Base-by-base conservation (phyloP, 2,329 filamentous ascomycete genomes). In the Macrophomina phaseolina region DNA sequence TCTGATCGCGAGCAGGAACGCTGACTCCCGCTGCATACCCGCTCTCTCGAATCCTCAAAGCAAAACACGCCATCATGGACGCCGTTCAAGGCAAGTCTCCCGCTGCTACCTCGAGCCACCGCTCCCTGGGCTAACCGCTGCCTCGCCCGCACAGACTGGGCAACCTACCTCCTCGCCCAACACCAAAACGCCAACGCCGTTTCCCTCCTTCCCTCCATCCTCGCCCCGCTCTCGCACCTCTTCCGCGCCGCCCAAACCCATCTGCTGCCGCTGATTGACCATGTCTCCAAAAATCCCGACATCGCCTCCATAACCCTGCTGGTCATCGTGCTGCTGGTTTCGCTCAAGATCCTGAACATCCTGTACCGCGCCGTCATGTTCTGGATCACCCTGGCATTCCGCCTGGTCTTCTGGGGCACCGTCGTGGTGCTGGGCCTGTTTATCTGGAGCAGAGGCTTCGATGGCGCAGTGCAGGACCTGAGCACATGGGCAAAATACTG, bases 281-380 rank as follows among this genome's bases (percentile, higher is more conserved):
- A 75, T 7, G 69, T 77, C 65, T 70, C 77, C 65, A 74, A 73
- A 0, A 71, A 77, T 67, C 81, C 81, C 62, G 82, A 84, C 72
- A 76, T 84, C 65, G 77, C 85, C 55, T 81, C 85, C 9, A 78
- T 90, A 62, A 81, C 83, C 14, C 73, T 89, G 8, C 81, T 91
- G 4, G 79, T 90, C 52, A 71, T 89, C 36, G 79, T 89, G 65
- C 78, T 94, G 62, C 82, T 93, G 74, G 76, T 94, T 66, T 84
- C 83, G 12, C 79, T 90, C 67, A 86, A 87, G 70, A 82, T 95
- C 49, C 80, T 90, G 70, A 85, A 89, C 75, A 90, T 91, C 81
- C 81, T 93, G 18, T 88, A 89, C 68, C 86, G 92, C 68, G 80
- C 92, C 23, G 83, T 97, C 67, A 81, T 93, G 74, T 96, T 89